Base-by-base conservation (phyloP, 371 early-diverging fungal species). In the Actinomortierella wolfii region DNA sequence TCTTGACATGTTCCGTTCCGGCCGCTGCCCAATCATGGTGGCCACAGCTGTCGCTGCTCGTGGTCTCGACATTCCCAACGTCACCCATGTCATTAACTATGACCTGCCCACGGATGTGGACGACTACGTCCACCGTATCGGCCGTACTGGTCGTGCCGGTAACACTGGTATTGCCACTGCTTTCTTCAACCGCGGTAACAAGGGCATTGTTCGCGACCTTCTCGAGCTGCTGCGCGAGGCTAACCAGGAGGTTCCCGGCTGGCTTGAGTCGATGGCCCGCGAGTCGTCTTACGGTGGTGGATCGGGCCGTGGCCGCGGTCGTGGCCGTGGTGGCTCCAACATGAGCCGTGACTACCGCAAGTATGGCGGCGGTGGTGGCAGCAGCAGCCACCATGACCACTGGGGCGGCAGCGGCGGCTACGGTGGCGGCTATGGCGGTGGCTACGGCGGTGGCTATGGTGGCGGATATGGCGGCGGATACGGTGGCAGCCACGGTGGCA, bases 1-100 rank as follows among this genome's bases (percentile, higher is more conserved):
- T 24, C 81, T 99, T 15, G 87, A 87, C 49, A 84, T 83, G 45
- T 99, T 99, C 92, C 91, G 92, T 68, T 81, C 89, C 18, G 97
- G 94, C 24, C 89, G 92, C 48, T 90, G 93, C 21, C 95, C 97
- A 11, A 87, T 99, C 69, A 86, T 99, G 83, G 97, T 99, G 9
- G 99, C 99, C 26, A 99, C 99, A 24, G 99, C 99, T 61, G 98
- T 99, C 9, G 99, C 98, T 57, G 97, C 99, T 28, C 92, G 99
- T 86, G 99, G 99, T 67, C 81, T 99, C 26, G 99, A 94, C 79
- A 92, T 92, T 53, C 89, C 92, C 64, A 93, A 93, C 59, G 94
- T 94, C 48, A 84, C 90, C 29, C 95, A 95, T 63, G 95, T 97
- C 49, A 85, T 96, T 74, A 95, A 95, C 78, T 98, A 92, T 76